Evolutionary conservation across 345 rosid species (phyloP).

Genomic region (Laguncularia racemosa): DNA sequence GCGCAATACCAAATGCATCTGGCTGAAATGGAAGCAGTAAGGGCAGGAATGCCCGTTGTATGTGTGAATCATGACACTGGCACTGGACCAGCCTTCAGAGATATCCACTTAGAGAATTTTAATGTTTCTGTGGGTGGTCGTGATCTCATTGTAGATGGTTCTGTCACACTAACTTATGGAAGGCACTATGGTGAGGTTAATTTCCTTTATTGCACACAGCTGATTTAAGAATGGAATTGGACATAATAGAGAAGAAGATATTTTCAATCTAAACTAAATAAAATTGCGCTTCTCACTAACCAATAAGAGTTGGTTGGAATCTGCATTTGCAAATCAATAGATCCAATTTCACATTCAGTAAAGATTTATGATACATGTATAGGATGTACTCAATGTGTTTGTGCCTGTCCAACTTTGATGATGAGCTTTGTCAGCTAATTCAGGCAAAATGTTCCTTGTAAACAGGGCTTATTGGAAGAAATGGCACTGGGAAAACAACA

Average conservation of each 20-base stretch:
- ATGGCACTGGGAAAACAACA: conserved; percentile 98
- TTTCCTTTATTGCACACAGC: conserved; percentile 3
- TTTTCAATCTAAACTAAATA: too few species aligned
- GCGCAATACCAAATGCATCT: conserved; percentile 82
- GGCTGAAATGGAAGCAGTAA: conserved; percentile 94
- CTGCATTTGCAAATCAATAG: too few species aligned
- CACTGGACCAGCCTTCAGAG: conserved; percentile 74
- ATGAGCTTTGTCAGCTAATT: neutral
- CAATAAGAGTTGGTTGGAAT: too few species aligned
- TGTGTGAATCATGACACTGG: conserved; percentile 69
- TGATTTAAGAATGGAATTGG: too few species aligned
- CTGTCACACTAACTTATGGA: conserved; percentile 82
- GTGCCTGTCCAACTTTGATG: too few species aligned
- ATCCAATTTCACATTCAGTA: too few species aligned
- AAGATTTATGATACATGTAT: too few species aligned
- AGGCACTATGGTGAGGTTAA: conserved; percentile 83
- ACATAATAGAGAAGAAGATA: too few species aligned
- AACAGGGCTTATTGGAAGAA: conserved; percentile 95
- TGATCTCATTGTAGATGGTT: conserved; percentile 88
- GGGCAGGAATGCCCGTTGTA: conserved; percentile 89
- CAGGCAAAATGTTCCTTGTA: neutral
- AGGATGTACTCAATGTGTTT: too few species aligned
- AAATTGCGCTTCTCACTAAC: too few species aligned
- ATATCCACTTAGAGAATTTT: conserved; percentile 90
- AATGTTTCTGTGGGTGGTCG: conserved; percentile 95